Base-by-base conservation (phyloP, 805 yeast genomes). In the Candida caryicola region DNA sequence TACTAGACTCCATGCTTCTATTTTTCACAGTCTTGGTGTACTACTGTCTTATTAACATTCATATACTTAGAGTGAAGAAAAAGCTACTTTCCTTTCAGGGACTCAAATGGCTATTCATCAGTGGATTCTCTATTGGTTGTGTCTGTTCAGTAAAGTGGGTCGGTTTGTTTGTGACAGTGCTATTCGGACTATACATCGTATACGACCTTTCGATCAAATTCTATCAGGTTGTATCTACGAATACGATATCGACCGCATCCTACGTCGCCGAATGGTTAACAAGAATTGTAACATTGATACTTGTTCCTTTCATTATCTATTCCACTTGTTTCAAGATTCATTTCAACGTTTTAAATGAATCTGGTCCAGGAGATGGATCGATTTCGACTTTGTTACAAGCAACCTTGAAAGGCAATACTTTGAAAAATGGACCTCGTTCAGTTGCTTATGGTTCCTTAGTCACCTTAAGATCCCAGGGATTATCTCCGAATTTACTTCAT, bases 291-390 rank as follows among this genome's bases (percentile, higher is more conserved):
- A 64, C 81, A 9, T 67, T 93, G 54, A 86, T 93, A 29, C 31
- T 83, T 1, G 59, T 88, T 14, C 99, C 99, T 2, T 54, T 81
- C 19, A 21, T 71, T 21, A 77, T 91, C 17, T 93, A 87, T 54
- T 56, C 85, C 54, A 52, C 74, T 23, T 77, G 82, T 52, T 93
- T 93, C 74, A 84, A 81, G 55, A 66, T 85, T 29, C 99, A 93
- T 60, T 93, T 93, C 51, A 52, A 73, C 14, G 66, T 89, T 27
- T 74, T 93, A 40, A 78, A 75, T 52, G 81, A 80, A 51, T 76
- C 95, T 1, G 99, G 99, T 14, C 81, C 96, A 0, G 99, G 98
- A 29, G 96, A 91, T 60, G 85, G 95, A 2, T 81, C 93, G 36
- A 86, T 93, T 67, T 82, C 93, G 13, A 82, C 97, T 0, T 71